Percentiles rank a stretch among this genome's conserved stretches.
Conservation (phyloP, 345 rosid genomes). For the Corchorus capsularis region DNA sequence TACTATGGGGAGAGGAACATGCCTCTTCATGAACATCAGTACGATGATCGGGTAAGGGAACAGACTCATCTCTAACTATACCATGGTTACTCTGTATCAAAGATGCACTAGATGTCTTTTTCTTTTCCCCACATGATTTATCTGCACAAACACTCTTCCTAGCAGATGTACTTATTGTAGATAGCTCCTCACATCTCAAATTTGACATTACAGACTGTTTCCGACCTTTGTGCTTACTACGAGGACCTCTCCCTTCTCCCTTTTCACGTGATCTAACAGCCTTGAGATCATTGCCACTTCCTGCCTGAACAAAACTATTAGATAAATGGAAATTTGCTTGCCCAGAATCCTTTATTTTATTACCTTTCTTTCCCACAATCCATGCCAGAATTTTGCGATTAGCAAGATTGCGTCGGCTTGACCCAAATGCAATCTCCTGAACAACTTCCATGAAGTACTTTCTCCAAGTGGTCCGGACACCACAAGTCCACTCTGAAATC, state of each 20-base stretch:
- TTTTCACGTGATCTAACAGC: conserved; percentile 18
- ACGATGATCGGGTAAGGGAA: background rate
- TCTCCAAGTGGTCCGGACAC: conserved; percentile 37
- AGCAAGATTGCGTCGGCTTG: conserved; percentile 26
- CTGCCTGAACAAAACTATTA: conserved; percentile 16
- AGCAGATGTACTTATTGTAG: background rate
- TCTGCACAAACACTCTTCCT: conserved; percentile 1
- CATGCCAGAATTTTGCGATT: conserved; percentile 18
- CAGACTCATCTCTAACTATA: background rate
- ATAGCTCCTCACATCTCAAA: conserved; percentile 3
- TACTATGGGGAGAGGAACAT: conserved; percentile 4
- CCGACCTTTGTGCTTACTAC: background rate
- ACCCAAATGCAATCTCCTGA: conserved; percentile 27
- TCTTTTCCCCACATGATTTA: conserved; percentile 9
- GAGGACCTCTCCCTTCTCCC: background rate
- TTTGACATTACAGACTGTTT: conserved; percentile 11
- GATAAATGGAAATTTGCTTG: conserved; percentile 12
- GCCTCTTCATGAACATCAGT: background rate
- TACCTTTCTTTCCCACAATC: conserved; percentile 22
- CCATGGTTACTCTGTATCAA: background rate
- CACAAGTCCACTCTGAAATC: conserved; percentile 49
- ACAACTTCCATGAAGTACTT: conserved; percentile 32
- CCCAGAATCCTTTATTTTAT: conserved; percentile 18
- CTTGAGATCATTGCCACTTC: conserved; percentile 16
- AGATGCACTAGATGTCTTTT: conserved; percentile 4